Percentiles rank a stretch among this genome's conserved stretches.
Conservation (phyloP, 2,329 filamentous ascomycete species). For the Alternaria solani region DNA sequence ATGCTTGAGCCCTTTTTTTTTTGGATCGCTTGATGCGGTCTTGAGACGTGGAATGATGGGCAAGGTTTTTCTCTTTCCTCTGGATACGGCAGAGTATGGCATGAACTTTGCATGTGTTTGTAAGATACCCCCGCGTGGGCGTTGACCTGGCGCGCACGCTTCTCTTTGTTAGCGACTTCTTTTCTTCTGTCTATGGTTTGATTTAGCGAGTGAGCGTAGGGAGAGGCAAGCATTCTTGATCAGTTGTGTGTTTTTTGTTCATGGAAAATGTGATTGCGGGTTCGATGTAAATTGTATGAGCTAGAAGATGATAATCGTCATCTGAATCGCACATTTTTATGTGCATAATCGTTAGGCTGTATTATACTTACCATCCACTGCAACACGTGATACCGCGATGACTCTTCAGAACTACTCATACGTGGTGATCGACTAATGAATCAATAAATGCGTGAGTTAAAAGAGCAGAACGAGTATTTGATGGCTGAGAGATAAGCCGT, state of each 20-base stretch:
- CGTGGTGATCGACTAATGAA: no score
- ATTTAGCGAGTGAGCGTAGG: background rate
- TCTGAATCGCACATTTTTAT: no score
- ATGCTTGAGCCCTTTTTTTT: slow-evolving; percentile 3
- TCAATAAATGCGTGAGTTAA: no score
- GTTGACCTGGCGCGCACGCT: slow-evolving; percentile 5
- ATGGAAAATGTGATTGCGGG: background rate
- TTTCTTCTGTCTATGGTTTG: slow-evolving; percentile 12
- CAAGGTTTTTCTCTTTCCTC: slow-evolving; percentile 5
- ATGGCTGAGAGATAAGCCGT: background rate
- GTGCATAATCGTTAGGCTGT: no score
- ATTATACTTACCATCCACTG: no score
- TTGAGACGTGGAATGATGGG: background rate
- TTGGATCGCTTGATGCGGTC: background rate
- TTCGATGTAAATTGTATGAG: background rate
- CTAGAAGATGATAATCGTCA: no score
- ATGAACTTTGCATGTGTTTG: slow-evolving; percentile 15
- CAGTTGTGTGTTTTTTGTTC: background rate
- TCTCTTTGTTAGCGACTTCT: slow-evolving; percentile 10
- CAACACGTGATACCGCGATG: no score
- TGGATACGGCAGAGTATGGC: background rate
- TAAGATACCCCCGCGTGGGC: slow-evolving; percentile 23
- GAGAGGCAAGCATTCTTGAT: background rate
- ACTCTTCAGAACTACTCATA: no score
- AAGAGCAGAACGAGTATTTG: background rate